Evolutionary conservation across 225 moss, liverwort and hornwort genomes (phyloP).

Genomic region (Sphagnum contortum): DNA sequence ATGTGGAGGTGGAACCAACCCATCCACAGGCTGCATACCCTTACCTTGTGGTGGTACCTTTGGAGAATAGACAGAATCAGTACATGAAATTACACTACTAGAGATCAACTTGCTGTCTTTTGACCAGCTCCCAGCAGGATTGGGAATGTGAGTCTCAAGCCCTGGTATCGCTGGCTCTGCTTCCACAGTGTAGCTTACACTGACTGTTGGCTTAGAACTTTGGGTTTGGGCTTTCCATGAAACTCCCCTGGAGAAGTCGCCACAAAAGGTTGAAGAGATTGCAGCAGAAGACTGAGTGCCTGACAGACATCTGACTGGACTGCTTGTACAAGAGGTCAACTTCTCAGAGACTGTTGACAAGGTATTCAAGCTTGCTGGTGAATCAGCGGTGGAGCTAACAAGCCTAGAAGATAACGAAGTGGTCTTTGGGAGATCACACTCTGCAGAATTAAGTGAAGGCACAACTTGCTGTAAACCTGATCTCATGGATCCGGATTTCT

Average conservation of each 20-base stretch:
- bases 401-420: slow-evolving; percentile 19
- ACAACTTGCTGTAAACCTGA: too few species aligned
- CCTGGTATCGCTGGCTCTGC: slow-evolving; percentile 36
- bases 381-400: slow-evolving; percentile 14
- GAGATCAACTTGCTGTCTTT: too few species aligned
- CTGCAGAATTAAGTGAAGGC: slow-evolving; percentile 1
- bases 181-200: slow-evolving; percentile 17
- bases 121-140: background rate
- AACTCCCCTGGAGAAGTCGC: slow-evolving; percentile 14
- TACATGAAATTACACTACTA: slow-evolving; percentile 1
- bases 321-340: too few species aligned
- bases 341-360: too few species aligned
- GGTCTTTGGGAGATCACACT: slow-evolving; percentile 19
- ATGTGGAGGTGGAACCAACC: slow-evolving; percentile 11
- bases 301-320: too few species aligned
- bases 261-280: slow-evolving; percentile 15
- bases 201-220: slow-evolving; percentile 11
- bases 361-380: slow-evolving; percentile 23
- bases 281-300: slow-evolving; percentile 15
- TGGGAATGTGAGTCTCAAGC: slow-evolving; percentile 4
- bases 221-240: slow-evolving; percentile 9
- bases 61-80: slow-evolving; percentile 7
- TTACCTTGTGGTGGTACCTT: slow-evolving; percentile 19
- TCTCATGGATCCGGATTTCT: too few species aligned
- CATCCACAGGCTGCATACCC: slow-evolving; percentile 17